Base-by-base conservation (phyloP, 306 rosid species). In the Glycine latifolia region DNA sequence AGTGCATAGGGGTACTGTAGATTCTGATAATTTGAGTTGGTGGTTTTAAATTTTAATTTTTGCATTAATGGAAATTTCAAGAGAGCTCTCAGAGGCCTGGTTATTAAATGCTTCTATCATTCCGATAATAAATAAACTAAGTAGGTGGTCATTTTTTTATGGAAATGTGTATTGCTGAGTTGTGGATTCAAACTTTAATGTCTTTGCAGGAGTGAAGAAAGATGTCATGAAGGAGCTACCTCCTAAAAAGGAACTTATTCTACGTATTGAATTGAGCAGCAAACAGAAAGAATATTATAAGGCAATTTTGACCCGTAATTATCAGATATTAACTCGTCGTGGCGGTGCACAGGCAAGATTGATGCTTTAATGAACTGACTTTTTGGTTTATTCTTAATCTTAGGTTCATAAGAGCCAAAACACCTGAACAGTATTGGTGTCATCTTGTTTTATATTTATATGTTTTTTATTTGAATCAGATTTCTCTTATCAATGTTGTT, bases 221-320 rank as follows among this genome's bases (percentile, higher is more conserved):
- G 99, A 96, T 84, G 99, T 96, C 81, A 92, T 96, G 99, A 96
- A 96, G 91, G 99, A 96, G 44, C 80, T 96, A 53, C 99, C 99
- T 82, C 99, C 99, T 49, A 96, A 96, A 82, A 96, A 91, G 88
- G 99, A 96, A 78, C 99, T 96, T 68, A 96, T 96, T 84, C 81
- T 96, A 81, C 96, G 99, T 54, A 88, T 96, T 67, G 99, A 96
- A 59, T 80, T 96, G 84, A 96, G 98, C 84, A 89, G 88, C 91
- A 92, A 93, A 82, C 99, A 96, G 86, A 96, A 96, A 81, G 99
- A 96, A 84, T 96, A 93, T 82, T 93, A 96, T 83, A 96, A 93
- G 89, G 99, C 98, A 67, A 96, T 96, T 84, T 87, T 96, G 81
- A 96, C 99, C 46, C 97, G 99, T 79, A 96, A 96, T 87, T 96